Evolutionary conservation across 2,329 filamentous ascomycete species (phyloP).

Genomic region (Polytolypa hystricis): DNA sequence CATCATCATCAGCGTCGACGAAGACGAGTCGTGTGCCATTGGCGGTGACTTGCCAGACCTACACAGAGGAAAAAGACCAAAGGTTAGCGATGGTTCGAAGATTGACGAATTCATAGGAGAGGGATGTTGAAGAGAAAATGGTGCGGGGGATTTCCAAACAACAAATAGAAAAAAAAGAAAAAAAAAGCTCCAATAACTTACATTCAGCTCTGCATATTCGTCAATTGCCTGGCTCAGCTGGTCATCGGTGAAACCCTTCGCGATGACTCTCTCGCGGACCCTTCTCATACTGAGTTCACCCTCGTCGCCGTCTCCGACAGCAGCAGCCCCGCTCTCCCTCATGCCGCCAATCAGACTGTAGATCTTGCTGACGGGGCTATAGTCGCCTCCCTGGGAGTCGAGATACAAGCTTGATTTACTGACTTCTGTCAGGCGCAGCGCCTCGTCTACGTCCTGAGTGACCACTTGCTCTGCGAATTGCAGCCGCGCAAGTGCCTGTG

Average conservation of each 20-base stretch:
- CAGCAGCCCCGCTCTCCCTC: constrained; percentile 70
- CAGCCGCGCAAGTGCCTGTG: constrained; percentile 84
- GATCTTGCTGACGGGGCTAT: constrained; percentile 78
- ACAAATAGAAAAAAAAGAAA: constrained; percentile 5
- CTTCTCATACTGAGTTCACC: constrained; percentile 77
- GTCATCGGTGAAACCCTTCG: constrained; percentile 92
- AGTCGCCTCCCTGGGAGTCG: constrained; percentile 56
- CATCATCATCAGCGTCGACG: constrained; percentile 49
- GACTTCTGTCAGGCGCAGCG: constrained; percentile 78
- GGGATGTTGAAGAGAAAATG: not conserved
- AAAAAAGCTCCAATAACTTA: constrained; percentile 50
- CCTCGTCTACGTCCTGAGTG: constrained; percentile 91
- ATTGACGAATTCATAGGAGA: not conserved
- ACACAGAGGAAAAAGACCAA: constrained; percentile 4
- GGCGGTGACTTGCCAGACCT: constrained; percentile 71
- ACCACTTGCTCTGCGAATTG: constrained; percentile 78
- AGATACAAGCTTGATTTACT: constrained; percentile 83
- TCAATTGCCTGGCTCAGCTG: constrained; percentile 79
- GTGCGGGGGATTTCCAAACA: constrained; percentile 29
- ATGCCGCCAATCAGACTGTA: constrained; percentile 88
- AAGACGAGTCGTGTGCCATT: constrained; percentile 62
- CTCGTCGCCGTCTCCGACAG: constrained; percentile 60
- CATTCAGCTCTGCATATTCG: constrained; percentile 79
- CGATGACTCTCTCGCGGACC: constrained; percentile 82
- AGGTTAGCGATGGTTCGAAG: too few species aligned